phyloP scores from a whole-genome alignment of 192 early-diverging fungal genomes.

The Coemansia sp. region DNA sequence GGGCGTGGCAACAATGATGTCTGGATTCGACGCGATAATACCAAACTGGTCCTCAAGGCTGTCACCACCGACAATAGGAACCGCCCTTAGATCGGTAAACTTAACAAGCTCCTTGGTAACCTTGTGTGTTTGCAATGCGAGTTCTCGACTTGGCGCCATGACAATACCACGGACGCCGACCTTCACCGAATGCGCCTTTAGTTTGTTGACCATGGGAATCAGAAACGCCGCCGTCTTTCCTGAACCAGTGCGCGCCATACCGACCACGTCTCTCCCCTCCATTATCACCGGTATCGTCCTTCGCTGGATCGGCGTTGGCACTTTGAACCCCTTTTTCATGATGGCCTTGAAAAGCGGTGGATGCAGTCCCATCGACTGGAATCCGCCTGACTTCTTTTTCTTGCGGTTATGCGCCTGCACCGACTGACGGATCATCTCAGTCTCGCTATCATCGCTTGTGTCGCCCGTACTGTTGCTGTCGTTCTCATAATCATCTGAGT shows the following conservation, averaged over 20 bases:
- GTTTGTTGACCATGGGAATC: constrained; percentile 87
- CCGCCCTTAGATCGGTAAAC: constrained; percentile 87
- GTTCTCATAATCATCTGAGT: not conserved
- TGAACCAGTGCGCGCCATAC: constrained; percentile 97
- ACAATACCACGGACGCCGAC: constrained; percentile 81
- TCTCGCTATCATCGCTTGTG: constrained; percentile 29
- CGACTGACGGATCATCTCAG: constrained; percentile 39
- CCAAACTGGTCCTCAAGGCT: constrained; percentile 96
- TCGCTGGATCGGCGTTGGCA: constrained; percentile 98
- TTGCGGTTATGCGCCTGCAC: constrained; percentile 76
- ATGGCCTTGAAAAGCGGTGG: constrained; percentile 83
- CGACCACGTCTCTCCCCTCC: constrained; percentile 91
- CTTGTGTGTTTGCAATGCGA: constrained; percentile 95
- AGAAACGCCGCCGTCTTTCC: constrained; percentile 97
- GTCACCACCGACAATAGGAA: constrained; percentile 94
- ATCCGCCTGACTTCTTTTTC: constrained; percentile 95
- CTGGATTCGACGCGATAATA: constrained; percentile 91
- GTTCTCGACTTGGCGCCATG: constrained; percentile 92
- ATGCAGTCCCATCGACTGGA: constrained; percentile 96
- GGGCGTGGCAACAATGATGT: constrained; percentile 86
- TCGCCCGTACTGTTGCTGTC: not conserved
- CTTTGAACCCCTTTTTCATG: constrained; percentile 91
- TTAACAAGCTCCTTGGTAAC: constrained; percentile 91
- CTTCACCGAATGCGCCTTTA: constrained; percentile 88
- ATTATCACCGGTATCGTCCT: constrained; percentile 91